A percentile compares a stretch with the other conserved stretches of the same genome.
Evolutionary conservation across 139 green algal genomes (phyloP).

Genomic region (Coelastrella sp.): DNA sequence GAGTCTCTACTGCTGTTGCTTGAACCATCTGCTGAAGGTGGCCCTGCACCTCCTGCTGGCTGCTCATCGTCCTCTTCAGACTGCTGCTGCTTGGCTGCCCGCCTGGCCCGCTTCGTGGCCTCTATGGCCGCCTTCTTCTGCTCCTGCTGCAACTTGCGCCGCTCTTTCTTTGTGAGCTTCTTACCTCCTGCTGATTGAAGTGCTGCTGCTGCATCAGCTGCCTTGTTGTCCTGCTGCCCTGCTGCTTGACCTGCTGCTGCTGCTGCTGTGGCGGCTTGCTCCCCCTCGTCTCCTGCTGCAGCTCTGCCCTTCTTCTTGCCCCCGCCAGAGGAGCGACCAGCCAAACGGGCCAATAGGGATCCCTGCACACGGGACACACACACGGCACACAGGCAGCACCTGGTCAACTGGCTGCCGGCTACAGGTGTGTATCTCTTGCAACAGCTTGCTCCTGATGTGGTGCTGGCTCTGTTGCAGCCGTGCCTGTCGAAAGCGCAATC

Average conservation of each 20-base stretch:
- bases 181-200: conserved; percentile 3
- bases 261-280: conserved; percentile 5
- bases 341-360: conserved; percentile 41
- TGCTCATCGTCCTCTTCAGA: not conserved
- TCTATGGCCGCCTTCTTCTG: conserved; percentile 31
- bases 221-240: not conserved
- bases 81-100: conserved; percentile 37
- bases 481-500: too few species aligned
- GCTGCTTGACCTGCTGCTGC: not conserved
- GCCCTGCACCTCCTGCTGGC: not conserved
- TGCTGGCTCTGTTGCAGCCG: too few species aligned
- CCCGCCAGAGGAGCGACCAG: not conserved
- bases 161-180: conserved; percentile 49
- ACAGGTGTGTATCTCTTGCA: too few species aligned
- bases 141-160: conserved; percentile 22
- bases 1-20: not conserved
- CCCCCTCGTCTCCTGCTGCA: conserved; percentile 40
- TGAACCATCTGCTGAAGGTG: not conserved
- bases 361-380: conserved; percentile 20
- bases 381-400: too few species aligned
- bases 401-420: too few species aligned
- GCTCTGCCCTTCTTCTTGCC: conserved; percentile 47
- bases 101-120: conserved; percentile 32
- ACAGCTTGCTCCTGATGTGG: too few species aligned
- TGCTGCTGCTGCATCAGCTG: conserved; percentile 26